Conservation (phyloP, 2,329 filamentous ascomycete species). For the Juglanconis juglandina region DNA sequence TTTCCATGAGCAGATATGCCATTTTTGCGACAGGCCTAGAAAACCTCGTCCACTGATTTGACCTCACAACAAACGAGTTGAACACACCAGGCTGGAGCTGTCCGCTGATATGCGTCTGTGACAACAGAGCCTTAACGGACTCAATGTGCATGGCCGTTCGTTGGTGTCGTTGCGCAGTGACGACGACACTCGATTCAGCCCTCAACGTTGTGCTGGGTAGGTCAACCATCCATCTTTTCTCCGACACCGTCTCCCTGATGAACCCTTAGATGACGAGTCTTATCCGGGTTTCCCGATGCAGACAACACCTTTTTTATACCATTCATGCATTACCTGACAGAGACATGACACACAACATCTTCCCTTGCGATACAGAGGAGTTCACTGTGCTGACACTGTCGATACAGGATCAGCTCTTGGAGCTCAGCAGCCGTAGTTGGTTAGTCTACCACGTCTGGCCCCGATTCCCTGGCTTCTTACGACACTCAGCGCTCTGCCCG, state of each 20-base stretch:
- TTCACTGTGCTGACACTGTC: constrained; percentile 10
- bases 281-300: constrained; percentile 68
- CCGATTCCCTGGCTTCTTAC: background rate
- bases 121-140: background rate
- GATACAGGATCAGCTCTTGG: background rate
- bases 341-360: constrained; percentile 35
- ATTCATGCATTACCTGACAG: constrained; percentile 61
- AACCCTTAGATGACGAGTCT: constrained; percentile 71
- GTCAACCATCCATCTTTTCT: background rate
- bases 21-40: constrained; percentile 96
- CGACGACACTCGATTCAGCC: too few relatives aligned
- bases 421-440: background rate
- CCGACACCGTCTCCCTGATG: constrained; percentile 34
- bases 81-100: background rate
- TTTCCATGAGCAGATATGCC: constrained; percentile 77
- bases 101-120: constrained; percentile 2
- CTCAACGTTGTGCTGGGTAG: constrained; percentile 24
- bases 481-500: background rate
- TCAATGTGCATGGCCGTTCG: background rate
- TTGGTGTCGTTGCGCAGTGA: too few relatives aligned
- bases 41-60: constrained; percentile 97
- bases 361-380: background rate
- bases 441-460: constrained; percentile 2
- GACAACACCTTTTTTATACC: constrained; percentile 63
- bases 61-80: constrained; percentile 13